Base-by-base conservation (phyloP, 352 stramenopile species). In the Pythium utonaiense region DNA sequence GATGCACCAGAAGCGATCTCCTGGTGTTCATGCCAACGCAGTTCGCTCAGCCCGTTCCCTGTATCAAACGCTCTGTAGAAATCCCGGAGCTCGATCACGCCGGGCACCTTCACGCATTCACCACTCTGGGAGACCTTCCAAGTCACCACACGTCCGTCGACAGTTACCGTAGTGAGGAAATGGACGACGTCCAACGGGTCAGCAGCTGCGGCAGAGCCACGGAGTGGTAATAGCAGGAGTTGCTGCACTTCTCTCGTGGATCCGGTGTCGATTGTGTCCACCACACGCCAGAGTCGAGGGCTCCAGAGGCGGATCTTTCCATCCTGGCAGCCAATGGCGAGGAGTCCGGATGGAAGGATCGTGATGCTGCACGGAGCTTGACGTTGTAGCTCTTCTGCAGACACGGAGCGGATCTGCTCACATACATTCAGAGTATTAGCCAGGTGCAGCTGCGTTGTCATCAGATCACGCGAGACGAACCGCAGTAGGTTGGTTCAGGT, bases 301-400 rank as follows among this genome's bases (percentile, higher is more conserved):
- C 70, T 87, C 73, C 80, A 90, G 21, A 90, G 60, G 6, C 80
- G 83, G 25, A 93, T 79, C 42, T 89, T 91, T 22, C 80, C 79
- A 40, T 93, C 83, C 53, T 85, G 73, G 38, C 82, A 93, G 0
- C 81, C 83, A 21, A 93, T 89, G 3, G 80, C 83, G 8, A 93
- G 53, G 2, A 90, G 58, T 0, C 83, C 83, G 1, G 69, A 74
- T 1, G 83, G 81, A 8, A 93, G 68, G 3, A 90, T 74, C 40
- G 77, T 77, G 17, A 85, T 69, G 41, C 79, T 85, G 19, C 57
- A 88, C 1, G 83, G 80, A 8, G 72, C 57, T n/a, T 84, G 76
- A 17, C 79, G 73, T 21, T 86, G 74, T 2, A 93, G 53, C 22
- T 91, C 81, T 30, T 91, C 80, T 0, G 75, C 65, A 6, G 68